phyloP scores from a whole-genome alignment of 345 rosid species.

The Syzygium aqueum region DNA sequence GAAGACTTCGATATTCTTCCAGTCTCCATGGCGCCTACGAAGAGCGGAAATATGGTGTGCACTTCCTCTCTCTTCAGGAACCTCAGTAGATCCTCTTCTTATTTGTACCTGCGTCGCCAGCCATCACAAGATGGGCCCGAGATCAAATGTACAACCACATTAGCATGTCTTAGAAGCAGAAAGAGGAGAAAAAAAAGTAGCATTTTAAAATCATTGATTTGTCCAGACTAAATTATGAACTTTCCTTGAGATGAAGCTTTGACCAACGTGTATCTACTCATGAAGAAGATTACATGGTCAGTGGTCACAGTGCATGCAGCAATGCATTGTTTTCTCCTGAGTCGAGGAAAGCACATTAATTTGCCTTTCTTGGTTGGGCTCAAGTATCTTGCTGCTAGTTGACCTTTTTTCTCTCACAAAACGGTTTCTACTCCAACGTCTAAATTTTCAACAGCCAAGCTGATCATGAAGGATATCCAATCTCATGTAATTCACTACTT shows the following conservation, averaged over 20 bases:
- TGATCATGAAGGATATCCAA: not conserved
- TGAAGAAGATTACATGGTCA: not conserved
- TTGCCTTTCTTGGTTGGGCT: not conserved
- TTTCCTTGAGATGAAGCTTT: not conserved
- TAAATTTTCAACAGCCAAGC: not conserved
- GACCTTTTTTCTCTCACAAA: not conserved
- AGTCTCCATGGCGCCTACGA: constrained; percentile 39
- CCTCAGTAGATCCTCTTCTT: constrained; percentile 36
- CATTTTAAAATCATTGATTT: not conserved
- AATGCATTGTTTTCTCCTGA: not conserved
- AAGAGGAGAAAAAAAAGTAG: not conserved
- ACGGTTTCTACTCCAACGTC: not conserved
- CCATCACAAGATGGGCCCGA: not conserved
- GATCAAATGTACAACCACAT: not conserved
- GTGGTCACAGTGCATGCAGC: not conserved
- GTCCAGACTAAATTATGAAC: not conserved
- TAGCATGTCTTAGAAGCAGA: not conserved
- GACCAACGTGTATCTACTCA: not conserved
- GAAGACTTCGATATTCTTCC: constrained; percentile 38
- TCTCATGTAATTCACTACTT: not conserved
- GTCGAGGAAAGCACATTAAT: not conserved
- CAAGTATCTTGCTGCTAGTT: not conserved
- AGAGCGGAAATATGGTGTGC: constrained; percentile 35
- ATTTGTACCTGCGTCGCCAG: constrained; percentile 17
- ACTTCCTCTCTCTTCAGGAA: constrained; percentile 34